Evolutionary conservation across 495 filamentous ascomycete genomes (phyloP), one percentile per base, ranked within the genome.

Genomic region (Lasiosphaeria miniovina): DNA sequence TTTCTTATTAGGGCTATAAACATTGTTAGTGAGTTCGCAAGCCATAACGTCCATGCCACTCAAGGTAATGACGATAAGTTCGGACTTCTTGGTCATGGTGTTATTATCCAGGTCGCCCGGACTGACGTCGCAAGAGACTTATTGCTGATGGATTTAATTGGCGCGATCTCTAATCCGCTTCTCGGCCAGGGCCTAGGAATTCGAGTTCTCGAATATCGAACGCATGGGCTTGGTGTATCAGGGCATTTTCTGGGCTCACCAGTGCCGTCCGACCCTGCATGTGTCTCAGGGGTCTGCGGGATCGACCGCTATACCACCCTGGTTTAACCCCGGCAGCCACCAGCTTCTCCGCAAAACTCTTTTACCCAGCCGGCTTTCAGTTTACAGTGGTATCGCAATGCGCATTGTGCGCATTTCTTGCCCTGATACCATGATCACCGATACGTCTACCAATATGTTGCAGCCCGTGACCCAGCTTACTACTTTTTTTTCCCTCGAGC

Each of bases 381-480:
- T 49, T n/a, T 17, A 9, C 10, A 52, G 24, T 31, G 12, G 38
- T 12, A 41, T 50, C 15, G 38, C 55, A 58, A 49, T 58, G 57
- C 31, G 49, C 57, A 59, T 59, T 59, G 35, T 33, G 57, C 49
- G 6, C 57, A 43, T 46, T 48, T 24, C 14, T 31, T n/a, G 35
- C 24, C 38, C 49, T 59, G 57, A 59, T 34, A 59, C 57, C 57
- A 31, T 31, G 57, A 59, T 59, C 57, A 36, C 10, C 49, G 15
- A 11, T 32, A 15, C 12, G 12, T 49, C 15, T 49, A n/a, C 10
- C 9, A 1, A n/a, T 4, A 24, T 24, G 24, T 24, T 24, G 24
- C 24, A 24, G 24, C 24, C 24, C 24, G 24, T 24, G 24, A 24
- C 24, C 24, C 24, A 24, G 24, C 24, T 24, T 24, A 2, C 45